Evolutionary conservation across 306 rosid genomes (phyloP).

Genomic region (Cyamopsis tetragonoloba): DNA sequence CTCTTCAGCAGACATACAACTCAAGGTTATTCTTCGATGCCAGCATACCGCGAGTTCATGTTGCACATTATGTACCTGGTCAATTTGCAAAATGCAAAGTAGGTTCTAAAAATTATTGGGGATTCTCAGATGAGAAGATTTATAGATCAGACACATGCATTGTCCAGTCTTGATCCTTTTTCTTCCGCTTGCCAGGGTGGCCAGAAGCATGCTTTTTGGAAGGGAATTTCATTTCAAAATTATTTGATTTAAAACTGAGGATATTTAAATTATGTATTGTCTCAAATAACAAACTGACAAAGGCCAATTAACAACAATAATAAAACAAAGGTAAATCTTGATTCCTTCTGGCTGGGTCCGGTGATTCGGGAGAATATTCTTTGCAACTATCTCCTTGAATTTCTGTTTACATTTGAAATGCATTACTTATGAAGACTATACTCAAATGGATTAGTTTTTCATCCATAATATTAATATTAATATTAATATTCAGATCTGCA

Average conservation of each 20-base stretch:
- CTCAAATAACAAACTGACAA: background rate
- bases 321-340: conserved; percentile 2
- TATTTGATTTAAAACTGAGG: conserved; percentile 13
- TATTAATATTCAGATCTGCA: background rate
- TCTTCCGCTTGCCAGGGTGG: background rate
- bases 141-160: conserved; percentile 21
- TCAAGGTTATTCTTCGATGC: conserved; percentile 19
- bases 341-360: conserved; percentile 5
- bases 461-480: background rate
- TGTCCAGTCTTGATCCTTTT: conserved; percentile 6
- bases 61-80: conserved; percentile 16
- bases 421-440: background rate
- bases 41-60: background rate
- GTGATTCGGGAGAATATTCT: background rate
- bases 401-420: conserved; percentile 16
- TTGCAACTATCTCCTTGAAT: conserved; percentile 10
- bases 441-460: background rate
- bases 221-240: conserved; percentile 14
- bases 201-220: conserved; percentile 18
- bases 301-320: background rate
- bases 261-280: conserved; percentile 6
- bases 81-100: conserved; percentile 21
- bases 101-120: background rate
- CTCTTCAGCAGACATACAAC: conserved; percentile 21
- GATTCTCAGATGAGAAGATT: conserved; percentile 12